phyloP scores from a whole-genome alignment of 768 basidiomycete genomes.

The Suillus ampliporus region DNA sequence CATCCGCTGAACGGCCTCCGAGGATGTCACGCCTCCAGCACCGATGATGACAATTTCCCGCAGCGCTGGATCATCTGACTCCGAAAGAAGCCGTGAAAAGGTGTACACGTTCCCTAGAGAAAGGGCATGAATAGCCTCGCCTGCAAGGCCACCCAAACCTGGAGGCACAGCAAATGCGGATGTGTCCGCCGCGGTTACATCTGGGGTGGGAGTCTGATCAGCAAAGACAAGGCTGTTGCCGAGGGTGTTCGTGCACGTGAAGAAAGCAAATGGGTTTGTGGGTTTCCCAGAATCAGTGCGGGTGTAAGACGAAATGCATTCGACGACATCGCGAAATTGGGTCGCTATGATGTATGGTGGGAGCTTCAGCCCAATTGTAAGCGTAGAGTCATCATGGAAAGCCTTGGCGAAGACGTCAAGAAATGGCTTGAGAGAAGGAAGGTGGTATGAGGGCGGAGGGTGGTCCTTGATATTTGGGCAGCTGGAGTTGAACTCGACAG shows the following conservation, averaged over 20 bases:
- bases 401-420: constrained; percentile 58
- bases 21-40: constrained; percentile 79
- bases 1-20: constrained; percentile 70
- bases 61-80: constrained; percentile 47
- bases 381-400: constrained; percentile 52
- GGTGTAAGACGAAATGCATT: constrained; percentile 49
- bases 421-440: constrained; percentile 55
- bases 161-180: constrained; percentile 64
- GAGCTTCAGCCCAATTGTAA: constrained; percentile 79
- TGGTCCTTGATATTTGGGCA: constrained; percentile 77
- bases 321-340: constrained; percentile 64
- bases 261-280: constrained; percentile 65
- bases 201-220: constrained; percentile 51
- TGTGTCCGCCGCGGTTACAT: constrained; percentile 15
- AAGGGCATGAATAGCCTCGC: constrained; percentile 75
- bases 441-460: constrained; percentile 72
- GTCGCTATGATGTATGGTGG: constrained; percentile 71
- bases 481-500: constrained; percentile 82
- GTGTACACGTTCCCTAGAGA: constrained; percentile 79
- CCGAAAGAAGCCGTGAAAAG: constrained; percentile 58
- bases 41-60: constrained; percentile 68
- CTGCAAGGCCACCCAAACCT: constrained; percentile 74
- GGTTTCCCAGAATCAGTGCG: constrained; percentile 20
- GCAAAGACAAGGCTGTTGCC: constrained; percentile 70
- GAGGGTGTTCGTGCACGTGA: constrained; percentile 84